Evolutionary conservation across 306 rosid genomes (phyloP).

Genomic region (Acacia confusa): DNA sequence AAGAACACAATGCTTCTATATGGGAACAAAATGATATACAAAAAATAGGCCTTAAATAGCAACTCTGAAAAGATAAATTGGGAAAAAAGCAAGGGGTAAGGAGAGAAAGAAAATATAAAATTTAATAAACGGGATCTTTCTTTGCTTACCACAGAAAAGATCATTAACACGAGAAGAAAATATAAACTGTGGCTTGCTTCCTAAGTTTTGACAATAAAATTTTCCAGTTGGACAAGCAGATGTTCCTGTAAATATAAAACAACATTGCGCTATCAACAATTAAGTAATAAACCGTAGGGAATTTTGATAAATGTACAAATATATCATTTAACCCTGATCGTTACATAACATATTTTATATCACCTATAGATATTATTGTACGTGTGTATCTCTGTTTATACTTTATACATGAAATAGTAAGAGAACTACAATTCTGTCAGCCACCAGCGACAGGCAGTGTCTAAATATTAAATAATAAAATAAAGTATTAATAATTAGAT

Average conservation of each 20-base stretch:
- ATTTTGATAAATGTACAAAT: not conserved
- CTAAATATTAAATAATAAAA: constrained; percentile 24
- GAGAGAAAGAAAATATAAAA: not conserved
- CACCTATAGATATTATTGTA: not conserved
- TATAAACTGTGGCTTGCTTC: constrained; percentile 77
- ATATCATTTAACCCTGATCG: not conserved
- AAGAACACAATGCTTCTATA: constrained; percentile 6
- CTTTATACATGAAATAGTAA: constrained; percentile 5
- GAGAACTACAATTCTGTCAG: constrained; percentile 4
- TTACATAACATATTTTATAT: not conserved
- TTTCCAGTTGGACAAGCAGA: constrained; percentile 78
- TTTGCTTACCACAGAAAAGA: constrained; percentile 70
- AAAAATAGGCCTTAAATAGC: constrained; percentile 1
- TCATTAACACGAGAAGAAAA: constrained; percentile 84
- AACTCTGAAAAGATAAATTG: not conserved
- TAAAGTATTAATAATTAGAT: not conserved
- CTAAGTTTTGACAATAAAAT: constrained; percentile 78
- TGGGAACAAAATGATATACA: constrained; percentile 8
- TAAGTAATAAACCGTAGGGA: constrained; percentile 18
- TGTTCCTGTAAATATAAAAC: constrained; percentile 66
- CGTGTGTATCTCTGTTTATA: not conserved
- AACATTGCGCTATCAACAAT: constrained; percentile 23
- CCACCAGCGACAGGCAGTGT: constrained; percentile 2
- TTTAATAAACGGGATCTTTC: not conserved
- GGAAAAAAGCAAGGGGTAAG: not conserved